Conservation (phyloP, 805 yeast species). For the Schwanniomyces yamadae region DNA sequence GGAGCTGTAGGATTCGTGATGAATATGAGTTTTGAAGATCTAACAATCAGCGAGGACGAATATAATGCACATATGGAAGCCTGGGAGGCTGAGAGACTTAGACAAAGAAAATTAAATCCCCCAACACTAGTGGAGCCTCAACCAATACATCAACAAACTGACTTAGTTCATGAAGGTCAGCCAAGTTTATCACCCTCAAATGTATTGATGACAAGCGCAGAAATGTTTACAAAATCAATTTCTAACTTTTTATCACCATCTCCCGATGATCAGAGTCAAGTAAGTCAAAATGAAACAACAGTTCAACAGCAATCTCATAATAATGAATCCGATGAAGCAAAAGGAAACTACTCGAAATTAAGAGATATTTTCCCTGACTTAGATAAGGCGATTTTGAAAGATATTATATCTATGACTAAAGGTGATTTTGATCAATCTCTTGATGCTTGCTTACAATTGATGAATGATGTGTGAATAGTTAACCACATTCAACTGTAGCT, state of each 20-base stretch:
- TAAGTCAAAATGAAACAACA: slow-evolving; percentile 4
- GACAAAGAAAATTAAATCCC: slow-evolving; percentile 7
- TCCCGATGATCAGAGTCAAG: slow-evolving; percentile 26
- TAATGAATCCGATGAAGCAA: slow-evolving; percentile 8
- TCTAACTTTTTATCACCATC: slow-evolving; percentile 40
- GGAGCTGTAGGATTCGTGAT: slow-evolving; percentile 84
- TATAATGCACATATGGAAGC: slow-evolving; percentile 55
- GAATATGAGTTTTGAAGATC: slow-evolving; percentile 52
- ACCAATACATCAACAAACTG: slow-evolving; percentile 15
- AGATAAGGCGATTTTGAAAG: slow-evolving; percentile 66
- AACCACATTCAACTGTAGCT: slow-evolving; percentile 11
- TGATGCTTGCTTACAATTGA: slow-evolving; percentile 51
- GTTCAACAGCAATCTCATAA: slow-evolving; percentile 6
- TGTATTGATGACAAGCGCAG: slow-evolving; percentile 47
- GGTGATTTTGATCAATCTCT: slow-evolving; percentile 72
- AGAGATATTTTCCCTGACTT: slow-evolving; percentile 73
- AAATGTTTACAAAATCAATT: slow-evolving; percentile 50
- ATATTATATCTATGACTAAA: slow-evolving; percentile 63
- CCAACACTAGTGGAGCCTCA: slow-evolving; percentile 11
- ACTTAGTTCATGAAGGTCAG: not conserved
- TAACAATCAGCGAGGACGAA: slow-evolving; percentile 63
- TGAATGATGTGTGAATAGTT: slow-evolving; percentile 15
- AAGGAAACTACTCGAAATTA: slow-evolving; percentile 44
- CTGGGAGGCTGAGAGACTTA: slow-evolving; percentile 39
- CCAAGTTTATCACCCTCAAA: slow-evolving; percentile 34